These are phyloP conservation scores for Fusarium duplospermum DNA, from an alignment of 2,329 filamentous ascomycete genomes.

Conservation along the genomic window DNA sequence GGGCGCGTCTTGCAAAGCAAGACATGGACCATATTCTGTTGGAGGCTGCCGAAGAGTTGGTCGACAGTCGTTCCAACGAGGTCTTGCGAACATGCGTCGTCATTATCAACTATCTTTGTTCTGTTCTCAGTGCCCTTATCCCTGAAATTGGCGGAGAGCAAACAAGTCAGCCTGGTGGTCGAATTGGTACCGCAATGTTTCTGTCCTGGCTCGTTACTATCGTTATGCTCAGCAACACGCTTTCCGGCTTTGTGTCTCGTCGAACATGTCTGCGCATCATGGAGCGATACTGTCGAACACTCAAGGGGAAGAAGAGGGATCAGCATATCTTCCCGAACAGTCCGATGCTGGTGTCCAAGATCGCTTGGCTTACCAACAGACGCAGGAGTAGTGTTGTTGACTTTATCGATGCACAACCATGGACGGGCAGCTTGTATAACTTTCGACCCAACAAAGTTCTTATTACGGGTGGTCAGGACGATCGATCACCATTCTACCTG, in stretches of 20 bases:
- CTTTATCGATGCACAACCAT: slow-evolving; percentile 9
- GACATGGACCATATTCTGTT: slow-evolving; percentile 4
- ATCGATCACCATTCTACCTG: not conserved
- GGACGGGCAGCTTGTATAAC: slow-evolving; percentile 9
- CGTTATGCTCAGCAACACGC: slow-evolving; percentile 24
- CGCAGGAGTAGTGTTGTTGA: not conserved
- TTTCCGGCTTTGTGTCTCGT: slow-evolving; percentile 5
- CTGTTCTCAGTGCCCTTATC: slow-evolving; percentile 4
- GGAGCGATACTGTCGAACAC: slow-evolving; percentile 7
- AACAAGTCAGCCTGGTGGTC: slow-evolving; percentile 5
- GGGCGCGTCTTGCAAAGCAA: not conserved
- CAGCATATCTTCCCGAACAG: slow-evolving; percentile 2
- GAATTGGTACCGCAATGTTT: slow-evolving; percentile 15
- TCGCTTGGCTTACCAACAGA: not conserved
- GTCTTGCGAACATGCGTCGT: slow-evolving; percentile 14
- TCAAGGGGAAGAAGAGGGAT: slow-evolving; percentile 4
- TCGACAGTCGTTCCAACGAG: slow-evolving; percentile 11
- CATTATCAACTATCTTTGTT: slow-evolving; percentile 20
- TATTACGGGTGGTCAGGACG: not conserved
- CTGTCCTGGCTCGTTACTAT: slow-evolving; percentile 4
- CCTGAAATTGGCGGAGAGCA: slow-evolving; percentile 1
- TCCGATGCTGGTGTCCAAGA: not conserved
- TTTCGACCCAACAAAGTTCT: slow-evolving; percentile 4
- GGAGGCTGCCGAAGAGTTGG: slow-evolving; percentile 3
- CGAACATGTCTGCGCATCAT: slow-evolving; percentile 11